Evolutionary conservation across 2,329 filamentous ascomycete species (phyloP).

Genomic region (Thyridium curvatum): DNA sequence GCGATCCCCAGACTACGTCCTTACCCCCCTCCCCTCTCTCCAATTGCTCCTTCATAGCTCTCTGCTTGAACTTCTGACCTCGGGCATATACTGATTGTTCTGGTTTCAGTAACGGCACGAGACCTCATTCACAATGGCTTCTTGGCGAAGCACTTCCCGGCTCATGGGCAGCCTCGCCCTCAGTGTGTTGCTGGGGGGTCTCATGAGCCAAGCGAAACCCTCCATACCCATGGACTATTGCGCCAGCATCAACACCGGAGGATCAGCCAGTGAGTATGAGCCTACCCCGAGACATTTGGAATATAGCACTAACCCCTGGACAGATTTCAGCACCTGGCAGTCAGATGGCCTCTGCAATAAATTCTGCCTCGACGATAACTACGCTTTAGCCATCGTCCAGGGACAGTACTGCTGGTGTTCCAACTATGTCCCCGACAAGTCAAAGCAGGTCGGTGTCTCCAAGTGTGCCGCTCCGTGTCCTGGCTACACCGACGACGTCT

Average conservation of each 20-base stretch:
- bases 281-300: conserved; percentile 37
- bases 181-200: conserved; percentile 12
- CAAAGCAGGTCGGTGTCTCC: conserved; percentile 27
- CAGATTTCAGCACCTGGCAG: conserved; percentile 53
- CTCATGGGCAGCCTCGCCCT: conserved; percentile 10
- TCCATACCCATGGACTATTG: conserved; percentile 34
- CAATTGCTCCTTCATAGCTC: too few relatives aligned
- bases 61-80: too few relatives aligned
- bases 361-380: conserved; percentile 45
- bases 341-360: conserved; percentile 64
- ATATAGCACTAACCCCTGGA: conserved; percentile 7
- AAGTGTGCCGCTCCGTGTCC: conserved; percentile 57
- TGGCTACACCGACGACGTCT: conserved; percentile 61
- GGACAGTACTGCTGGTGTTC: conserved; percentile 67
- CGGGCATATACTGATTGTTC: too few relatives aligned
- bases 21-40: too few relatives aligned
- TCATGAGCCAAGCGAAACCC: conserved; percentile 15
- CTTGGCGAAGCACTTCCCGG: not conserved
- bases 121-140: not conserved
- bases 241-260: conserved; percentile 38
- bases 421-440: conserved; percentile 53
- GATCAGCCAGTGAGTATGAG: conserved; percentile 32
- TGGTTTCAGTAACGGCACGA: too few relatives aligned
- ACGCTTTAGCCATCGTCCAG: conserved; percentile 64
- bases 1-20: too few relatives aligned